Evolutionary conservation across 1,284 basidiomycete species (phyloP).

Genomic region (Sanguinoderma infundibulare): DNA sequence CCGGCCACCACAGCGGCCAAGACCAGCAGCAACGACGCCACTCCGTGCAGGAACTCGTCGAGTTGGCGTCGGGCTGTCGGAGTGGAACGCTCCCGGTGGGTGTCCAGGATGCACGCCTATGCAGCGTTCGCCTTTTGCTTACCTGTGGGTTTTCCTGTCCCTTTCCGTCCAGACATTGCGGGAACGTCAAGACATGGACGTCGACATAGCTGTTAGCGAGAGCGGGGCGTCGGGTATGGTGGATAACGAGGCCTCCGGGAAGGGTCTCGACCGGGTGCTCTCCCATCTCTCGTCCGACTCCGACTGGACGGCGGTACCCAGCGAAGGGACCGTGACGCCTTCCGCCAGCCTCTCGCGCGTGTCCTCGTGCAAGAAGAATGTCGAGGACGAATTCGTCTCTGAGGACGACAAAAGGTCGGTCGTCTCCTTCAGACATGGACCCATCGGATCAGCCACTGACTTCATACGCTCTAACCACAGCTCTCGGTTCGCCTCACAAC

Average conservation of each 20-base stretch:
- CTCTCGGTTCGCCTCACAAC: not conserved
- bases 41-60: not conserved
- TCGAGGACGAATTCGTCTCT: not conserved
- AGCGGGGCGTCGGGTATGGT: too few relatives aligned
- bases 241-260: not conserved
- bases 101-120: not conserved
- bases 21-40: not conserved
- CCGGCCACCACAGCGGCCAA: too few relatives aligned
- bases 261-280: not conserved
- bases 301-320: not conserved
- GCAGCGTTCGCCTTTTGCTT: not conserved
- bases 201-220: not conserved
- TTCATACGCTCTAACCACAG: not conserved
- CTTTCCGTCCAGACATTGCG: not conserved
- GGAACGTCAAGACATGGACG: not conserved
- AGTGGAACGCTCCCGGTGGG: not conserved
- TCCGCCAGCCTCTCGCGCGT: not conserved
- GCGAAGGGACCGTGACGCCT: not conserved
- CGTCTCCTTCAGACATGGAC: not conserved
- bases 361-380: not conserved
- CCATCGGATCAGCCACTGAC: not conserved
- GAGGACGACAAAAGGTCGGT: not conserved
- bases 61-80: not conserved
- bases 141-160: not conserved
- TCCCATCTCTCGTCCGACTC: not conserved